phyloP scores from a whole-genome alignment of 495 filamentous ascomycete genomes.

The Tuber indicum region DNA sequence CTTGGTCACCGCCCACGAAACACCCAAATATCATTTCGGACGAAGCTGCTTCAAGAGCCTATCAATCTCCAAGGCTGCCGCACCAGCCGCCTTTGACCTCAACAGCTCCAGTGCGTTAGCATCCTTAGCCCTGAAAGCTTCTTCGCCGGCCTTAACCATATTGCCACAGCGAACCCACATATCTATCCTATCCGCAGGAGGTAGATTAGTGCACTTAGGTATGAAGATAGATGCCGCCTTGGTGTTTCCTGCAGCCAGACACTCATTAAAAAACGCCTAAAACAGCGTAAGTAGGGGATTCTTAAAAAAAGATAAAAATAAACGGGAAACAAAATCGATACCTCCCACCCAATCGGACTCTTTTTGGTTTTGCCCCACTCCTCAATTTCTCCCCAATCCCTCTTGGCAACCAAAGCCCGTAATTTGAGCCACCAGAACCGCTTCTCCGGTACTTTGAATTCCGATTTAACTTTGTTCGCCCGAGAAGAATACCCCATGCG shows the following conservation, averaged over 20 bases:
- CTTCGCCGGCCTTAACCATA: slow-evolving; percentile 83
- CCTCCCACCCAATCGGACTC: slow-evolving; percentile 95
- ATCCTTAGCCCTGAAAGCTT: slow-evolving; percentile 78
- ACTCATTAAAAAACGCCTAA: slow-evolving; percentile 86
- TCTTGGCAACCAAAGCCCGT: slow-evolving; percentile 76
- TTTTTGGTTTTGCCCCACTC: slow-evolving; percentile 66
- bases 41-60: slow-evolving; percentile 33
- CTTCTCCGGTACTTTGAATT: slow-evolving; percentile 89
- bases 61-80: slow-evolving; percentile 35
- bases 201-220: slow-evolving; percentile 67
- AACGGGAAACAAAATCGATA: slow-evolving; percentile 41
- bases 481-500: slow-evolving; percentile 66
- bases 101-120: slow-evolving; percentile 48
- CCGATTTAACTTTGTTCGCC: slow-evolving; percentile 76
- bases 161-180: slow-evolving; percentile 97
- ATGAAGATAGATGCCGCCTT: slow-evolving; percentile 77
- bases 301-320: not conserved
- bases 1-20: not conserved
- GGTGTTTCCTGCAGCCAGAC: slow-evolving; percentile 80
- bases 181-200: slow-evolving; percentile 59
- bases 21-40: slow-evolving; percentile 18
- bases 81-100: slow-evolving; percentile 28
- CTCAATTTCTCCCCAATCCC: slow-evolving; percentile 88
- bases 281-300: slow-evolving; percentile 33
- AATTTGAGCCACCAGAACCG: slow-evolving; percentile 86